Evolutionary conservation across 148 eudicot species (phyloP), one percentile per base, ranked within the genome.

Genomic region (Suaeda aralocaspica): DNA sequence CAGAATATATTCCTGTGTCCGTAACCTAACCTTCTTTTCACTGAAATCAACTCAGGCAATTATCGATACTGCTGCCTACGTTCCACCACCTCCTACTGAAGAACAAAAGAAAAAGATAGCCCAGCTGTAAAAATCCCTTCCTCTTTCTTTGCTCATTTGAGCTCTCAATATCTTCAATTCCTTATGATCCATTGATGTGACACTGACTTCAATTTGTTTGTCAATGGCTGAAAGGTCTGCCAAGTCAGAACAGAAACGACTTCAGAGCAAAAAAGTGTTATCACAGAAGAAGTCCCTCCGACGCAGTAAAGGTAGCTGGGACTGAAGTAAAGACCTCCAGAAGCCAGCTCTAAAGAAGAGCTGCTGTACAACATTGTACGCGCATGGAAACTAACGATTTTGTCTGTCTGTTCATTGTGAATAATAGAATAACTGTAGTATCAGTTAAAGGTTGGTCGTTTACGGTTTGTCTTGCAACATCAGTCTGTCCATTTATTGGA

Each of bases 51-150:
- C 24, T 33, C 83, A 93, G 98, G 91, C 80, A 16, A 88, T 93
- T 64, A 82, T 93, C 62, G 92, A 93, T 73, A 96, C 95, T 73
- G 96, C 98, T 82, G 84, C 96, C 2, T 93, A 93, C 82, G 97
- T 93, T 33, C 97, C 98, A 45, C 98, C 96, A 55, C 96, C 97
- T 59, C 98, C 95, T 60, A 84, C 98, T 24, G 88, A 88, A 79
- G 98, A 89, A 77, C 89, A 87, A 72, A 81, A 84, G 41, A 93
- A 93, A 82, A 91, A 75, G 76, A 91, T 91, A 51, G 82, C 84
- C 71, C 82, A 85, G 75, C 16, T 93, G 98, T 93, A 86, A 82
- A 88, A 33, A 44, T 56, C 72, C 59, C 49, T 63, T 30, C 22
- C n/a, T 31, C 11, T 26, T 50, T 30, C 24, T 24, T 44, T 49